Percentiles rank a stretch among this genome's conserved stretches.
These are phyloP conservation scores for Hypoxylon cercidicola DNA, from an alignment of 495 filamentous ascomycete genomes.

Conservation along the genomic window DNA sequence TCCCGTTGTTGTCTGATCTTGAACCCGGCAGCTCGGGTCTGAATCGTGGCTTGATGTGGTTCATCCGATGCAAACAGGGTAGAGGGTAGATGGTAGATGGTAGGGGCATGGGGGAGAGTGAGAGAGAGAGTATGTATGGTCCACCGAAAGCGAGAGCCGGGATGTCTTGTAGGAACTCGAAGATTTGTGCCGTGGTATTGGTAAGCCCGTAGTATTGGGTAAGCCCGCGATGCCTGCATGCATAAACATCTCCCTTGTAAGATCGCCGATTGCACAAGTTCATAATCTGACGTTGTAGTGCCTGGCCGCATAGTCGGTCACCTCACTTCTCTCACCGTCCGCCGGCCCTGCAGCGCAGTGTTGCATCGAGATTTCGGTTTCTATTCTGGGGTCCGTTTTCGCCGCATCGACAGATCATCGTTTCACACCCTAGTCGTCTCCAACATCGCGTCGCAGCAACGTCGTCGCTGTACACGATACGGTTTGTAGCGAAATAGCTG, in stretches of 20 bases:
- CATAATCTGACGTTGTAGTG: conserved; percentile 40
- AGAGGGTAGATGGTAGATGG: not conserved
- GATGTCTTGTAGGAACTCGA: conserved; percentile 11
- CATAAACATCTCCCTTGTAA: conserved; percentile 27
- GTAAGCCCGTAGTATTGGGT: conserved; percentile 9
- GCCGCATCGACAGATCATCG: conserved; percentile 40
- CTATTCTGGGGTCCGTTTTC: conserved; percentile 35
- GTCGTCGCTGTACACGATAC: conserved; percentile 23
- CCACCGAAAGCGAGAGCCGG: conserved; percentile 8
- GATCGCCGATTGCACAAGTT: conserved; percentile 24
- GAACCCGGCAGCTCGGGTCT: conserved; percentile 12
- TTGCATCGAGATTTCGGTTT: conserved; percentile 41
- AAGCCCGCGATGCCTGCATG: conserved; percentile 33
- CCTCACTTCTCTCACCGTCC: conserved; percentile 27
- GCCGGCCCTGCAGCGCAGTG: conserved; percentile 40
- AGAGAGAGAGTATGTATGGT: not conserved
- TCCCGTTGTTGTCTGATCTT: conserved; percentile 25
- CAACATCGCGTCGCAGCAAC: conserved; percentile 27
- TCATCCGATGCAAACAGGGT: conserved; percentile 15
- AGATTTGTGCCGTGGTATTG: conserved; percentile 33
- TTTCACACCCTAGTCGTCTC: conserved; percentile 38
- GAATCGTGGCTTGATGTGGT: conserved; percentile 13
- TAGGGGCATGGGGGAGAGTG: conserved; percentile 1
- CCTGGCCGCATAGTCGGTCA: conserved; percentile 42
- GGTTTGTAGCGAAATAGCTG: conserved; percentile 19